These are phyloP conservation scores for Globisporangium irregulare DNA, from an alignment of 352 stramenopile genomes.

Conservation along the genomic window DNA sequence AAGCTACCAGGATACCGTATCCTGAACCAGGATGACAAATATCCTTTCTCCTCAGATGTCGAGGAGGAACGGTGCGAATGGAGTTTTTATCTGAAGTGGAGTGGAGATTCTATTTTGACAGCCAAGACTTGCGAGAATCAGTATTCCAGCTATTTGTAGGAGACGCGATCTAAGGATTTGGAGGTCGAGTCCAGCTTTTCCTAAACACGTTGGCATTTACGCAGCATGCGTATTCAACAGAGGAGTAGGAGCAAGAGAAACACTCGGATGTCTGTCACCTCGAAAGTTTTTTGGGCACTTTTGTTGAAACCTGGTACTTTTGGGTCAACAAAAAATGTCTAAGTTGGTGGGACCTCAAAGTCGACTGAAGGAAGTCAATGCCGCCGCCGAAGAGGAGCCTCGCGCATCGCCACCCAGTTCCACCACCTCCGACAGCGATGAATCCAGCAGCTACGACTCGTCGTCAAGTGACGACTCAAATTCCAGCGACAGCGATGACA, in stretches of 20 bases:
- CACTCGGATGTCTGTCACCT: neutral
- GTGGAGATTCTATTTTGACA: neutral
- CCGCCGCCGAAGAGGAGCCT: neutral
- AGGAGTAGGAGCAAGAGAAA: neutral
- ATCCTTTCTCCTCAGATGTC: neutral
- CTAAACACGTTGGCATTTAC: neutral
- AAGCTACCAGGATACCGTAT: neutral
- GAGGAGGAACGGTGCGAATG: neutral
- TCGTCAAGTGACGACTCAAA: slow-evolving; percentile 23
- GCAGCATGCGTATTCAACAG: neutral
- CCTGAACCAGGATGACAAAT: neutral
- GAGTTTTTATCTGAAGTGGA: neutral
- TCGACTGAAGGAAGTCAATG: neutral
- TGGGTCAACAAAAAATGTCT: neutral
- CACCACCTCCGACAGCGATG: slow-evolving; percentile 3
- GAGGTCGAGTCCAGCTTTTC: neutral
- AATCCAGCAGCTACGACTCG: slow-evolving; percentile 17
- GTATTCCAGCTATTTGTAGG: slow-evolving; percentile 3
- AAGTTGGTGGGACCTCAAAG: neutral
- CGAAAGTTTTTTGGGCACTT: neutral
- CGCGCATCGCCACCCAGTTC: neutral
- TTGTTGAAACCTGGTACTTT: neutral
- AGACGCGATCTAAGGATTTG: neutral
- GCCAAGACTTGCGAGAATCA: neutral
- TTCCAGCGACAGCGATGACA: slow-evolving; percentile 30